Evolutionary conservation across 257 asterid species (phyloP), one percentile per base, ranked within the genome.

Genomic region (Solanum pennellii): DNA sequence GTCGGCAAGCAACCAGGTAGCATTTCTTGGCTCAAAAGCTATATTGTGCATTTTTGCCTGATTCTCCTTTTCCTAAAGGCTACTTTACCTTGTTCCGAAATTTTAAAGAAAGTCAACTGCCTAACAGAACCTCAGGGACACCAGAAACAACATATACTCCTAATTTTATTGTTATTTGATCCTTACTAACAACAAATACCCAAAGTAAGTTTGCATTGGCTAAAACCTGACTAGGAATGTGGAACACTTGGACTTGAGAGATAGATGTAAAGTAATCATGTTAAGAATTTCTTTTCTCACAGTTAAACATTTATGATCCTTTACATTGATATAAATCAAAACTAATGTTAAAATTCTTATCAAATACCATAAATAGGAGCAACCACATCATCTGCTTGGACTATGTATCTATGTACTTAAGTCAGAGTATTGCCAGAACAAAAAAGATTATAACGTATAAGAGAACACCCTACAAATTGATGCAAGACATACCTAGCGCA

Each of bases 1-100:
- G 83, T 90, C 83, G 65, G 18, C 86, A 95, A 89, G 88, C 95
- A 92, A 71, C 90, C 96, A 93, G 98, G 98, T 96, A 21, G 69
- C 3, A 13, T 68, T 37, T 37, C n/a, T 9, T 44, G 75, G 75
- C 49, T 71, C 84, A 62, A 82, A 10, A 85, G 5, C 82, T 10
- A 29, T 82, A 29, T 82, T 0, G 3, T 49, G 69, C 21, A 49
- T 49, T 47, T 79, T 79, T 20, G 9, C 84, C 39, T 49, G 49
- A 6, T 27, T n/a, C 39, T 29, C 85, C 86, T 65, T 10, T 39
- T 68, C 14, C 39, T 72, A 83, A 56, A 16, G 41, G 15, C 65
- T 25, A 52, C 71, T 59, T 52, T 6, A 73, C 42, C 47, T 80
- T 86, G 71, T 47, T 6, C 74, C 20, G 7, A 44, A 76, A 79